A percentile compares a stretch with the other conserved stretches of the same genome.
phyloP scores from a whole-genome alignment of 352 stramenopile species.

The Thalassiosira hispida region DNA sequence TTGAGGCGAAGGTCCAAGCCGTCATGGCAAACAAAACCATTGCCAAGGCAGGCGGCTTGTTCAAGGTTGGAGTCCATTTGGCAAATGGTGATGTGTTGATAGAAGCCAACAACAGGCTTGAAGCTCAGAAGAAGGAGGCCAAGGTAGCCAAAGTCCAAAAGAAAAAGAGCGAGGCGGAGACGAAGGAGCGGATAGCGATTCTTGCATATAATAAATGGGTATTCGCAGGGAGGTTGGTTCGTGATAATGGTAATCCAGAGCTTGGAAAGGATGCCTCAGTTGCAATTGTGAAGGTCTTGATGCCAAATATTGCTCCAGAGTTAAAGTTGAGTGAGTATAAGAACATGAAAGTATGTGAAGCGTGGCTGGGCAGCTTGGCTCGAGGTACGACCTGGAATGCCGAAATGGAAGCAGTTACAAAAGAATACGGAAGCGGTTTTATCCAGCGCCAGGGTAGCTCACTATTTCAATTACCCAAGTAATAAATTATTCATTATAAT shows the following conservation, averaged over 20 bases:
- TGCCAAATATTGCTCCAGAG: background rate
- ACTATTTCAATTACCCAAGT: too few relatives aligned
- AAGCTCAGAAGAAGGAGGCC: background rate
- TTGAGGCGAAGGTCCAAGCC: constrained; percentile 8
- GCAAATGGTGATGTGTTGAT: constrained; percentile 16
- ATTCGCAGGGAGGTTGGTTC: background rate
- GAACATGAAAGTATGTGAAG: background rate
- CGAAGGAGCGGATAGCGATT: background rate
- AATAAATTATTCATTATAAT: too few relatives aligned
- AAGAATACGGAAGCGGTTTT: too few relatives aligned
- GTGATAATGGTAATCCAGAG: background rate
- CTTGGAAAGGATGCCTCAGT: background rate
- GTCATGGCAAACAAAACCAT: constrained; percentile 14
- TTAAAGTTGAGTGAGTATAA: background rate
- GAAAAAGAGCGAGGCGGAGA: background rate
- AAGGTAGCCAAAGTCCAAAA: background rate
- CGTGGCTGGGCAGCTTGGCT: background rate
- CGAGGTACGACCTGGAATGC: constrained; percentile 1
- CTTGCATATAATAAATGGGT: background rate
- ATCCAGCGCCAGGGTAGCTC: too few relatives aligned
- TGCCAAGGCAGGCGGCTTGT: constrained; percentile 6
- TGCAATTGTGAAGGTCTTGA: background rate
- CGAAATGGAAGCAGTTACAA: too few relatives aligned
- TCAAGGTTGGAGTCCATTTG: constrained; percentile 5
- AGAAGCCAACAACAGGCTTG: constrained; percentile 4